Percentiles rank a stretch among this genome's conserved stretches.
phyloP scores from a whole-genome alignment of 805 yeast species.

The Hanseniaspora singularis region DNA sequence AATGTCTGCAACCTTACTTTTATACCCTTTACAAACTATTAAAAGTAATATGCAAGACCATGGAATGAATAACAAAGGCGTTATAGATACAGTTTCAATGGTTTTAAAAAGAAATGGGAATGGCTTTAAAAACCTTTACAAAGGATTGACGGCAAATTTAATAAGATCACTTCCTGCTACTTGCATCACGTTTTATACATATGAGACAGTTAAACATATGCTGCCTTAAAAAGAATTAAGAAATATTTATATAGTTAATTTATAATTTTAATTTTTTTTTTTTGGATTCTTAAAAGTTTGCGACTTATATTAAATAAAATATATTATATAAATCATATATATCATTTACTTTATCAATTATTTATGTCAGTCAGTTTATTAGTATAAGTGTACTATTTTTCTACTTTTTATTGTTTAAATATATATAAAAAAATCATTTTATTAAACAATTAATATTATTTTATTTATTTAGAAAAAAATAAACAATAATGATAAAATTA shows the following conservation, averaged over 20 bases:
- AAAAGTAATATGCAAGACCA: constrained; percentile 51
- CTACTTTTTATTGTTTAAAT: background rate
- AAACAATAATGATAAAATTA: background rate
- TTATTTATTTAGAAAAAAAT: too few relatives aligned
- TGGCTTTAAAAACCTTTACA: constrained; percentile 63
- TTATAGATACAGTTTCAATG: background rate
- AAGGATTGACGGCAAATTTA: constrained; percentile 69
- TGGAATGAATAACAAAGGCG: constrained; percentile 7
- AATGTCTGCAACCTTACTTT: constrained; percentile 47
- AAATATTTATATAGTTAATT: background rate
- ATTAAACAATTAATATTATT: background rate
- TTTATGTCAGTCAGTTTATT: background rate
- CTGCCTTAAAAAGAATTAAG: constrained; percentile 9
- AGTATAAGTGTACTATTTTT: background rate
- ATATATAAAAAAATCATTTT: constrained; percentile 1
- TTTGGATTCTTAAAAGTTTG: constrained; percentile 16
- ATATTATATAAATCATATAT: background rate
- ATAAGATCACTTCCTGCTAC: constrained; percentile 85
- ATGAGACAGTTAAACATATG: constrained; percentile 46
- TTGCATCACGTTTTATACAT: constrained; percentile 75
- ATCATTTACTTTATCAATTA: background rate
- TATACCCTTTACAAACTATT: constrained; percentile 78
- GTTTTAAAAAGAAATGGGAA: constrained; percentile 34
- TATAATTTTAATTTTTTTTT: background rate
- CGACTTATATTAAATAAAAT: background rate